Evolutionary conservation across 2,329 filamentous ascomycete species (phyloP), one percentile per base, ranked within the genome.

Genomic region (Curvularia sp.): DNA sequence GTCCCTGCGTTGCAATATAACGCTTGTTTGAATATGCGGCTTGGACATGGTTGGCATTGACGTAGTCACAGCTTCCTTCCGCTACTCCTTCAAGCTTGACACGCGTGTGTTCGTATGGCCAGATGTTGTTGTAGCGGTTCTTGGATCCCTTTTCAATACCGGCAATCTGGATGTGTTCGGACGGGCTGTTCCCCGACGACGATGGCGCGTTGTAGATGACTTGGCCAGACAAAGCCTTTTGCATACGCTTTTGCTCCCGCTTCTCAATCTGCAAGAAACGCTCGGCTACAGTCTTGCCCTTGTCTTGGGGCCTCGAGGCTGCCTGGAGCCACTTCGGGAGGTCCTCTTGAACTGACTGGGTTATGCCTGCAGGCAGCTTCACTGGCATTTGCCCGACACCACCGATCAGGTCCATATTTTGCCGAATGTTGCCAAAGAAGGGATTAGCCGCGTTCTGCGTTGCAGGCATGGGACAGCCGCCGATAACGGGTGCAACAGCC

Each of bases 71-170:
- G 21, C 82, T 83, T 12, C 88, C 89, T 1, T 84, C 80, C 0
- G 84, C 80, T 34, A 89, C 86, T 41, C 87, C 86, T 64, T 90
- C 84, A 46, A 99, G 79, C 65, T 87, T 92, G 53, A 99, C 95
- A 58, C 95, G 84, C 2, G 92, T 89, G 77, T 99, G 95, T 72
- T 98, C 94, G 74, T 96, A 99, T 0, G 95, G 95, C 79, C 96
- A 89, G 55, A 98, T 97, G 67, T 97, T 96, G 80, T 97, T 98
- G 81, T 99, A 99, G 8, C 95, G 87, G 69, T 99, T 99, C 81
- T 98, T 98, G 18, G 84, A 87, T 7, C 95, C 95, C 76, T 97
- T 95, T 71, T 99, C 95, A 28, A 99, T 90, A 7, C 95, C 95
- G 0, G 91, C 95, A 50, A 99, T 87, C 67, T 92, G 89, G 7